A percentile compares a stretch with the other conserved stretches of the same genome.
These are phyloP conservation scores for Dorcoceras hygrometricum DNA, from an alignment of 257 asterid genomes.

Conservation along the genomic window DNA sequence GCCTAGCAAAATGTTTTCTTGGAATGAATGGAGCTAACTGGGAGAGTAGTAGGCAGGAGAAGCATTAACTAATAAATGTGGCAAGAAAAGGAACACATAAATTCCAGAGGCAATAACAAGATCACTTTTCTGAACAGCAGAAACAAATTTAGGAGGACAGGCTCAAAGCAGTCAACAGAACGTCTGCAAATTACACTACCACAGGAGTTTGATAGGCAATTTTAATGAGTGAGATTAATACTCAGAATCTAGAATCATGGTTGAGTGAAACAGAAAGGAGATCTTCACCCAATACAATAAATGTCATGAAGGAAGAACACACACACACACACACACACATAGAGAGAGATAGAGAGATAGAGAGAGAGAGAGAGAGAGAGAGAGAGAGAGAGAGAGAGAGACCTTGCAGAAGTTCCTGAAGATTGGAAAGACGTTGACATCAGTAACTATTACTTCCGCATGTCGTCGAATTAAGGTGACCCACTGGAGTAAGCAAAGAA, in stretches of 20 bases:
- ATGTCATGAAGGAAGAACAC: not conserved
- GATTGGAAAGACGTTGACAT: slow-evolving; percentile 56
- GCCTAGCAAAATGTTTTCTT: not conserved
- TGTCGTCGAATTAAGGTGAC: slow-evolving; percentile 76
- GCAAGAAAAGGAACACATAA: not conserved
- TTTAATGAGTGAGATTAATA: not conserved
- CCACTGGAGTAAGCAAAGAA: slow-evolving; percentile 61
- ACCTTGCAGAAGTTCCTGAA: slow-evolving; percentile 90
- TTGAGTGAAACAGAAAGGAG: not conserved
- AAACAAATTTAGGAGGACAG: not conserved
- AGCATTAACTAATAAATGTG: not conserved
- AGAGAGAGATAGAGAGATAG: not conserved
- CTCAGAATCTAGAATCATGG: not conserved
- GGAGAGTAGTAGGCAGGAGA: not conserved
- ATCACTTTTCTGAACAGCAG: not conserved
- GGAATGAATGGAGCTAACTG: not conserved
- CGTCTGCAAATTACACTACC: not conserved
- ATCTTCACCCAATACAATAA: not conserved
- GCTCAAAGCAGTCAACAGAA: not conserved
- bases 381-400: not conserved
- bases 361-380: not conserved
- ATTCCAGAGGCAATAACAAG: not conserved
- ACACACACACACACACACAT: not conserved
- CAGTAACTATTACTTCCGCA: slow-evolving; percentile 74
- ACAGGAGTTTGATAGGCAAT: not conserved